Evolutionary conservation across 192 early-diverging fungal species (phyloP).

Genomic region (Backusella morwellensis): DNA sequence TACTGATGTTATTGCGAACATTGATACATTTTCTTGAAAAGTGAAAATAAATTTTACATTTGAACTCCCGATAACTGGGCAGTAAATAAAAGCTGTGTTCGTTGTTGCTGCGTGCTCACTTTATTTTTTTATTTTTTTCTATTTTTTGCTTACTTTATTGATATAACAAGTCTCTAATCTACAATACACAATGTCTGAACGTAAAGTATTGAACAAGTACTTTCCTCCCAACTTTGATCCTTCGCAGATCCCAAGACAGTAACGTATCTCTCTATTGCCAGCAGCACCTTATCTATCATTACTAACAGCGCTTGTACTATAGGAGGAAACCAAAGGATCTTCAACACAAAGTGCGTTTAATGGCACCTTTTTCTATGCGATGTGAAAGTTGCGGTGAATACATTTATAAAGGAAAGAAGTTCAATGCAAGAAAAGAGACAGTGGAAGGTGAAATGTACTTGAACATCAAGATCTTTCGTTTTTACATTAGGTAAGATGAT

Average conservation of each 20-base stretch:
- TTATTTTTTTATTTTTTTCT: not conserved
- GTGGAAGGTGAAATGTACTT: constrained; percentile 73
- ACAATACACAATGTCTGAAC: constrained; percentile 68
- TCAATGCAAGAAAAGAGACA: constrained; percentile 95
- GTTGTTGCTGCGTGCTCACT: not conserved
- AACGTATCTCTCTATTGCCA: not conserved
- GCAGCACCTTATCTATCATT: not conserved
- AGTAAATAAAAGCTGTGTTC: too few relatives aligned
- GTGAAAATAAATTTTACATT: too few relatives aligned
- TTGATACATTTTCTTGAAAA: not conserved
- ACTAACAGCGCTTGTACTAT: not conserved
- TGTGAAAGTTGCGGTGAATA: constrained; percentile 96
- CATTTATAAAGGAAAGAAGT: constrained; percentile 97
- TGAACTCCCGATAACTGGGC: too few relatives aligned
- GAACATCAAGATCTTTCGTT: constrained; percentile 73
- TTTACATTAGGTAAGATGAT: constrained; percentile 54
- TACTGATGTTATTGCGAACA: not conserved
- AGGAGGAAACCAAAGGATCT: constrained; percentile 78
- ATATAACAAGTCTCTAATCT: too few relatives aligned
- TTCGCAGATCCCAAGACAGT: constrained; percentile 57
- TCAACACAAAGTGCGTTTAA: constrained; percentile 96
- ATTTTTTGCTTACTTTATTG: not conserved
- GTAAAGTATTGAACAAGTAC: constrained; percentile 97
- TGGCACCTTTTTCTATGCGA: constrained; percentile 99
- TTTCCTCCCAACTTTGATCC: constrained; percentile 98